Evolutionary conservation across 2,329 filamentous ascomycete genomes (phyloP).

Genomic region (Sporothrix inflata): DNA sequence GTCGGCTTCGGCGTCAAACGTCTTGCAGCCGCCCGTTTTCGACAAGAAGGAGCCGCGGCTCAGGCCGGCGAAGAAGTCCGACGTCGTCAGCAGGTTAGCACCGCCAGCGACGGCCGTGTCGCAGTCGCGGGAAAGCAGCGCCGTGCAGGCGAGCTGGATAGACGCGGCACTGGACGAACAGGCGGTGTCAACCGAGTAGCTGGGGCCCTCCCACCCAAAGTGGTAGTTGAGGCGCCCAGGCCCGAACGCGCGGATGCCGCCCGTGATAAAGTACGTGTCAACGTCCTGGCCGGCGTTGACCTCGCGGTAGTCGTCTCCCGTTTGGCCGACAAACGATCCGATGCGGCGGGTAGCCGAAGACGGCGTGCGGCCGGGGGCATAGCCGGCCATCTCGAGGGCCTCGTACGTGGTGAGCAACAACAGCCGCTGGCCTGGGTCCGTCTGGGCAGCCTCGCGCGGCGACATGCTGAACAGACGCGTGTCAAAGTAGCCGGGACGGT

Average conservation of each 20-base stretch:
- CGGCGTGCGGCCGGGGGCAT: slow-evolving; percentile 72
- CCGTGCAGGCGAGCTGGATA: slow-evolving; percentile 72
- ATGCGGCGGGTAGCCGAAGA: slow-evolving; percentile 69
- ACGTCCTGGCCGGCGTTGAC: slow-evolving; percentile 73
- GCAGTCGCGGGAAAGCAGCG: slow-evolving; percentile 74
- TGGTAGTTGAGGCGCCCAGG: slow-evolving; percentile 72
- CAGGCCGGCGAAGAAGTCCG: slow-evolving; percentile 76
- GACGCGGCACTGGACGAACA: slow-evolving; percentile 75
- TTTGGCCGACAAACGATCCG: slow-evolving; percentile 75
- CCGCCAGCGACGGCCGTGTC: slow-evolving; percentile 82
- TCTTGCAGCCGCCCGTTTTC: slow-evolving; percentile 75
- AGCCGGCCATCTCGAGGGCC: slow-evolving; percentile 79
- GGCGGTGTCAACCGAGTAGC: slow-evolving; percentile 73
- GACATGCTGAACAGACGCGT: slow-evolving; percentile 87
- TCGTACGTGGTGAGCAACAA: slow-evolving; percentile 78
- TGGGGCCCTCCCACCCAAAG: slow-evolving; percentile 75
- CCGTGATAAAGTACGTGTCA: slow-evolving; percentile 58
- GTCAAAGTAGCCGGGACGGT: slow-evolving; percentile 77
- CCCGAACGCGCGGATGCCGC: slow-evolving; percentile 48
- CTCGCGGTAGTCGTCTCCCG: slow-evolving; percentile 77
- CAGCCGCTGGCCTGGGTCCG: slow-evolving; percentile 79
- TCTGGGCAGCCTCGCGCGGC: slow-evolving; percentile 74
- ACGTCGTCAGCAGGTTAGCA: slow-evolving; percentile 76
- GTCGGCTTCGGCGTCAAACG: slow-evolving; percentile 78
- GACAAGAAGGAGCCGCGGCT: slow-evolving; percentile 78